Evolutionary conservation across 2,329 filamentous ascomycete species (phyloP), one percentile per base, ranked within the genome.

Genomic region (Xylariales sp.): DNA sequence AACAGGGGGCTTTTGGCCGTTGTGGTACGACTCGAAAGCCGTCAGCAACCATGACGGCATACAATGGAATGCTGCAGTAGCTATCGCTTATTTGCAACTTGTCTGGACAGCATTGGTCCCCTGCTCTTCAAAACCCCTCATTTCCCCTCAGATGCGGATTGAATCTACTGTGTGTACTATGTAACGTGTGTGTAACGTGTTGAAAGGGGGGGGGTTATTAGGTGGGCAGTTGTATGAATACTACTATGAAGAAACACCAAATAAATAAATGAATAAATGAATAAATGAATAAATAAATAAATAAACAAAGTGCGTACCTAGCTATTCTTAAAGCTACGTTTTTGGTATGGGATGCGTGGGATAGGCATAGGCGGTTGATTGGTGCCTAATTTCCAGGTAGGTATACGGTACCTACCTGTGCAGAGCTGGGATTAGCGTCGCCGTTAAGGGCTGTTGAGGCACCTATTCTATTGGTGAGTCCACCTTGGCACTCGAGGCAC

Each of bases 81-180:
- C 41, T 49, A 50, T 52, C 28, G 43, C 55, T 52, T 55, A 3
- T 34, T 36, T 64, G 66, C 69, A 62, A 70, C 69, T 70, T 70
- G 66, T 70, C 49, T 64, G 41, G 32, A 64, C 56, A 49, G 66
- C 30, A 70, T 70, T 70, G 68, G 68, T 55, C 43, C 53, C 61
- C 52, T n/a, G 34, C 41, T 23, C 41, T 54, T 30, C 30, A 16
- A 10, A 23, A 48, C 36, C 28, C 46, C 59, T 53, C 50, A 41
- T 43, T 56, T 36, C 43, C 61, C 39, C 54, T 62, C 53, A 48
- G 34, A 46, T 12, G 6, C 54, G 23, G 63, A n/a, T 53, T 39
- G 48, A 28, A 49, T 50, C 30, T 41, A 30, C 30, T 18, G n/a
- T 28, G 32, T 9, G 45, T 5, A 30, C n/a, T 5, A 30, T 60